Percentiles rank a stretch among this genome's conserved stretches.
phyloP scores from a whole-genome alignment of 768 basidiomycete species.

The Hebeloma cylindrosporum region DNA sequence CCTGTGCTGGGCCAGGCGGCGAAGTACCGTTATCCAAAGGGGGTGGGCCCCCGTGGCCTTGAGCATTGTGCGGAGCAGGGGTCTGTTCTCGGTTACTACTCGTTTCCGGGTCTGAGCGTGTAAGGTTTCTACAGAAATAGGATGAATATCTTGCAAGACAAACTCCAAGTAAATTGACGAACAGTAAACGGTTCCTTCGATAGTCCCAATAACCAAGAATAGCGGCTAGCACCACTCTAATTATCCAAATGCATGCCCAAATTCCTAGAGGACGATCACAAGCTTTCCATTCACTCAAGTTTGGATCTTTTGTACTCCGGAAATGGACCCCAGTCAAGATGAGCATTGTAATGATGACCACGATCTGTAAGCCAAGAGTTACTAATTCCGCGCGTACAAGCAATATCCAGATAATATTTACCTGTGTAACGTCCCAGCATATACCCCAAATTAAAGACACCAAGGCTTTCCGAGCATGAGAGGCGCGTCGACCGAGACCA shows the following conservation, averaged over 20 bases:
- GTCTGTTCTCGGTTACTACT: background rate
- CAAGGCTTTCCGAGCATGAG: constrained; percentile 51
- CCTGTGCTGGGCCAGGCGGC: background rate
- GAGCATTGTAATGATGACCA: constrained; percentile 50
- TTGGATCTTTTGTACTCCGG: constrained; percentile 42
- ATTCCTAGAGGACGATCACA: constrained; percentile 65
- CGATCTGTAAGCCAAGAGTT: constrained; percentile 37
- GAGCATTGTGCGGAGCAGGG: background rate
- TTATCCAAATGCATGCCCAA: constrained; percentile 68
- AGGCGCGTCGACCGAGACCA: constrained; percentile 54
- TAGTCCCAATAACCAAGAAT: constrained; percentile 60
- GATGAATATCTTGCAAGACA: too few species aligned
- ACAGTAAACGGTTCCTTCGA: constrained; percentile 31
- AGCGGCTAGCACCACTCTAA: constrained; percentile 49
- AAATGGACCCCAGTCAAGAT: constrained; percentile 43
- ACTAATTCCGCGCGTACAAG: background rate
- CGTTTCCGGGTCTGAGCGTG: background rate
- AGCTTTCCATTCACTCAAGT: constrained; percentile 55
- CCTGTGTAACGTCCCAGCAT: constrained; percentile 54
- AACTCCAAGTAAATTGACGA: background rate
- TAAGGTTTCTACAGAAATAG: background rate
- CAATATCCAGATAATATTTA: constrained; percentile 16
- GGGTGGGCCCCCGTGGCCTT: background rate
- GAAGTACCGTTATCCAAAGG: background rate
- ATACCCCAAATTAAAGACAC: constrained; percentile 54